phyloP scores from a whole-genome alignment of 495 filamentous ascomycete genomes.

The Sporormia fimetaria region DNA sequence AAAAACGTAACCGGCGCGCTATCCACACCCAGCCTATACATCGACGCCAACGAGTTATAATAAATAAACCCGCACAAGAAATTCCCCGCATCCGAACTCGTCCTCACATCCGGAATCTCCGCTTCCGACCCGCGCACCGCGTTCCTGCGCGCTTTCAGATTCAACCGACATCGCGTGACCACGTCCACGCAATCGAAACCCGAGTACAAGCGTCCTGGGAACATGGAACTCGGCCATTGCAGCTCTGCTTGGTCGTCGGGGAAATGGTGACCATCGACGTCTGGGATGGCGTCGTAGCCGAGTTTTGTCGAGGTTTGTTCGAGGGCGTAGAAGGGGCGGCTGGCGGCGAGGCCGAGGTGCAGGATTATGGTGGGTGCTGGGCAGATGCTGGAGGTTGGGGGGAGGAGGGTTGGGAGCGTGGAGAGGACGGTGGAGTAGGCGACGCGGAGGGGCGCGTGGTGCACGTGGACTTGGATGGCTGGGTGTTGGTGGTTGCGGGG shows the following conservation, averaged over 20 bases:
- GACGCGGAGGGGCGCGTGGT: slow-evolving; percentile 57
- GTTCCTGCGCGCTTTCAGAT: slow-evolving; percentile 31
- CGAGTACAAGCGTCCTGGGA: slow-evolving; percentile 38
- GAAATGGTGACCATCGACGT: slow-evolving; percentile 51
- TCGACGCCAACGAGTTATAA: slow-evolving; percentile 55
- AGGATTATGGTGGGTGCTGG: slow-evolving; percentile 53
- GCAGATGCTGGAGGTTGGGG: slow-evolving; percentile 30
- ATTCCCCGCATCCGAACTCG: slow-evolving; percentile 61
- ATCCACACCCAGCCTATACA: slow-evolving; percentile 19
- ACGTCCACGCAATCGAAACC: slow-evolving; percentile 45
- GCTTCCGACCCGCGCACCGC: background rate
- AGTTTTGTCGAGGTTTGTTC: slow-evolving; percentile 63
- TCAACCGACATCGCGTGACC: slow-evolving; percentile 42
- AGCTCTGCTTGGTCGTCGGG: slow-evolving; percentile 42
- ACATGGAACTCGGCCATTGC: slow-evolving; percentile 34
- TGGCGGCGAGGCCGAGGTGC: slow-evolving; percentile 74
- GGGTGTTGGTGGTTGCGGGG: slow-evolving; percentile 14
- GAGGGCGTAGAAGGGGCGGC: slow-evolving; percentile 53
- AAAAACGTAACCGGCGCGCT: slow-evolving; percentile 54
- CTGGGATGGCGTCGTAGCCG: slow-evolving; percentile 59
- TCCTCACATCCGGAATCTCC: slow-evolving; percentile 37
- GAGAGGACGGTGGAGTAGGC: slow-evolving; percentile 53
- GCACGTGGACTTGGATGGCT: slow-evolving; percentile 50
- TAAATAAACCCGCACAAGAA: slow-evolving; percentile 85
- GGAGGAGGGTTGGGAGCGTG: slow-evolving; percentile 47